Base-by-base conservation (phyloP, 2,329 filamentous ascomycete genomes). In the Pleomassaria siparia region DNA sequence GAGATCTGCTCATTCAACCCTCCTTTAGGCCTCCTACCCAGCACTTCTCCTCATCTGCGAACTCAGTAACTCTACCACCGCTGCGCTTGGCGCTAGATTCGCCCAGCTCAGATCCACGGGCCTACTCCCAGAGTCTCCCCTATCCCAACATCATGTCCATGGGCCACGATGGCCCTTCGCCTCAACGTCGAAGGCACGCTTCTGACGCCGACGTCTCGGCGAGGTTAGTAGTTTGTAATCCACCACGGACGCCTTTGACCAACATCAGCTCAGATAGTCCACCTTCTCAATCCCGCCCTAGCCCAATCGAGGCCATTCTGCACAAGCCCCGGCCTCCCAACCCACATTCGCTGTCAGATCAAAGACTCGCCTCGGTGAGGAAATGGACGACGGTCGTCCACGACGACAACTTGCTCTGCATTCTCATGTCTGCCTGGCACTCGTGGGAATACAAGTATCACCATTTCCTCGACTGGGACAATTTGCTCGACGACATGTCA, bases 401-500 rank as follows among this genome's bases (percentile, higher is more conserved):
- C 20, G 56, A 66, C 29, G 43, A 29, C 13, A 45, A 52, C 21
- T 49, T 66, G 4, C 32, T 67, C 3, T 39, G 53, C 4, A 47
- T 54, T n/a, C 53, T 68, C 20, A 48, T 68, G 37, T 54, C 54
- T 10, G 45, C 49, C 7, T 68, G 64, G 64, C 53, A 62, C 42
- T 46, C 44, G 15, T 60, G 58, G 46, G 63, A 68, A 30, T 53
- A 62, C 41, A 45, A 43, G 15, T 68, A 62, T 42, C 65, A 59
- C 36, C 63, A 66, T 37, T 64, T 62, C 32, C 29, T 68, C 8
- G 64, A 68, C 28, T 60, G 61, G 49, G 58, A 66, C 10, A 52
- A 59, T 15, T 64, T 68, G 21, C 52, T 68, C 8, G 62, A 66
- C 8, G 63, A 67, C 36, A 44, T 68, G 46, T 55, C 55, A 5